Conservation (phyloP, 2,329 filamentous ascomycete genomes). For the Lachnellula occidentalis region DNA sequence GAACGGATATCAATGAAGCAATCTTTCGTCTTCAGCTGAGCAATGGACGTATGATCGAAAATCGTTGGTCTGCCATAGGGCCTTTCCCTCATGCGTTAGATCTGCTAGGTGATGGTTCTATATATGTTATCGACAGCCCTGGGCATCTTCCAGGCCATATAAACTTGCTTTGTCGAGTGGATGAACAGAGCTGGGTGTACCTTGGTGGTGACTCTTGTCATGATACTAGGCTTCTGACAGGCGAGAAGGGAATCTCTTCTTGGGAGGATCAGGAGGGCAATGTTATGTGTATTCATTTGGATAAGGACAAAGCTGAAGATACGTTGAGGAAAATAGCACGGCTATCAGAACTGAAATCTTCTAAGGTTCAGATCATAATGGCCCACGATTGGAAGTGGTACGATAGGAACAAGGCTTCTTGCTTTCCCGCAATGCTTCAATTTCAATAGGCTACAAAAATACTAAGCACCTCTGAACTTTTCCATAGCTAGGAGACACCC, state of each 20-base stretch:
- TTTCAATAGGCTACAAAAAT: no score
- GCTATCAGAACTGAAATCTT: no score
- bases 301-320: no score
- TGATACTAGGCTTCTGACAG: constrained; percentile 43
- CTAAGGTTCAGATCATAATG: no score
- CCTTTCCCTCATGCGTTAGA: constrained; percentile 42
- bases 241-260: constrained; percentile 46
- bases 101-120: constrained; percentile 40
- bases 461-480: no score
- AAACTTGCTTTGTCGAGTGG: constrained; percentile 41
- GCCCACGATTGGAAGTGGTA: no score
- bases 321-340: no score
- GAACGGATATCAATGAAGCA: not conserved
- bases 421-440: no score
- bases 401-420: no score
- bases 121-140: constrained; percentile 44
- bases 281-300: not conserved
- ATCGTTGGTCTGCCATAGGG: constrained; percentile 38
- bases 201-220: constrained; percentile 51
- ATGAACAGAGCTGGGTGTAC: constrained; percentile 39
- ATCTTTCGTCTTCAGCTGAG: constrained; percentile 5
- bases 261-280: constrained; percentile 35
- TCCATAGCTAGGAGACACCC: no score
- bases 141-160: constrained; percentile 48
- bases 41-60: constrained; percentile 19